phyloP scores from a whole-genome alignment of 345 rosid species.

The Eucalyptus tenuipes region DNA sequence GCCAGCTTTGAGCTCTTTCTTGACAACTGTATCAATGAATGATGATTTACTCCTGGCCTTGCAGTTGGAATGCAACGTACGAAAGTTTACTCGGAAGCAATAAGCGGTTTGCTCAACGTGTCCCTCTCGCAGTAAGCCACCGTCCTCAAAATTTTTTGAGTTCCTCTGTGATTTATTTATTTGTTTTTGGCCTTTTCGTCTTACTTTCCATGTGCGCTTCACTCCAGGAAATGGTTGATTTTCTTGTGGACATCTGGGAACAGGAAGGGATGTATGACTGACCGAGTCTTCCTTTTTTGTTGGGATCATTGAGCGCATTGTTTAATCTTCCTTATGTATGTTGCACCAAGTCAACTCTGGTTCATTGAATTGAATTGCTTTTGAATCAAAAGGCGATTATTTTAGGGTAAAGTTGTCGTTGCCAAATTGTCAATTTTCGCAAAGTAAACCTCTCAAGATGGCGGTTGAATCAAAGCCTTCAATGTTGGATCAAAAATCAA shows the following conservation, averaged over 20 bases:
- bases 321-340: neutral
- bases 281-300: conserved; percentile 1
- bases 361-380: neutral
- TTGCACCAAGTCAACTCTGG: neutral
- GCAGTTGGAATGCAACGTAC: conserved; percentile 71
- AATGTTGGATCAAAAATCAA: neutral
- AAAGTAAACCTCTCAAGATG: neutral
- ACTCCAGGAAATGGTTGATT: conserved; percentile 87
- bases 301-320: neutral
- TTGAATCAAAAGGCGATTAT: neutral
- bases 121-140: conserved; percentile 67
- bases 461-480: neutral
- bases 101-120: conserved; percentile 64
- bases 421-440: neutral
- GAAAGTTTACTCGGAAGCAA: conserved; percentile 77
- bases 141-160: neutral
- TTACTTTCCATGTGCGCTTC: neutral
- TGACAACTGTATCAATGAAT: neutral
- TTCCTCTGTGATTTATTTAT: neutral
- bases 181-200: neutral
- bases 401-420: neutral
- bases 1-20: neutral
- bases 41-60: conserved; percentile 10
- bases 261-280: conserved; percentile 83
- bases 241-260: conserved; percentile 87